Evolutionary conservation across 2,329 filamentous ascomycete genomes (phyloP).

Genomic region (Arachnomyces sp.): DNA sequence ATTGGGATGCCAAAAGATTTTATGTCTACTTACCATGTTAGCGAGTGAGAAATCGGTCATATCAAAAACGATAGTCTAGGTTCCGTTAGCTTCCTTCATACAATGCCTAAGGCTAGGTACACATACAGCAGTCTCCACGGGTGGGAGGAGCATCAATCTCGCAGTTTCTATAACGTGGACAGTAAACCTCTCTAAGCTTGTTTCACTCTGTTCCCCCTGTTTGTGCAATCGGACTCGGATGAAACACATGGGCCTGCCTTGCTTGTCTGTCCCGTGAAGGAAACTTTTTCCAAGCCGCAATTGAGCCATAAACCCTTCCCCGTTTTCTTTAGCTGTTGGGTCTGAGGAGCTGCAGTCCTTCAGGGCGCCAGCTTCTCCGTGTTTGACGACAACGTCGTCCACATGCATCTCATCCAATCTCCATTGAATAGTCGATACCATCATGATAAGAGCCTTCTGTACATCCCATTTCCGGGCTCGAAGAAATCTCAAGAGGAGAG

Average conservation of each 20-base stretch:
- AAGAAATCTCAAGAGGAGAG: constrained; percentile 70
- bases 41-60: constrained; percentile 89
- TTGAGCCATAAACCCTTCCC: constrained; percentile 72
- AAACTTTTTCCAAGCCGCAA: constrained; percentile 88
- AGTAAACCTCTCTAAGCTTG: constrained; percentile 78
- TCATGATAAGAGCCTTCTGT: constrained; percentile 85
- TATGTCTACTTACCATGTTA: constrained; percentile 65
- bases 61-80: constrained; percentile 82
- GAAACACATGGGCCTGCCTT: constrained; percentile 76
- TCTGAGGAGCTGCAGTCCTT: constrained; percentile 53
- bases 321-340: constrained; percentile 55
- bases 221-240: constrained; percentile 76
- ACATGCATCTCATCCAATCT: constrained; percentile 73
- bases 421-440: constrained; percentile 92
- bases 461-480: constrained; percentile 94
- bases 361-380: constrained; percentile 63
- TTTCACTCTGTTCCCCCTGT: constrained; percentile 71
- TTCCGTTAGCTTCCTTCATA: constrained; percentile 13
- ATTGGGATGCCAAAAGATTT: not conserved
- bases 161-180: constrained; percentile 92
- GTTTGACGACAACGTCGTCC: constrained; percentile 75
- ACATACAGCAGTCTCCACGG: constrained; percentile 85
- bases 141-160: constrained; percentile 68
- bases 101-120: constrained; percentile 5
- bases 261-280: constrained; percentile 76